Conservation (phyloP, 2,329 filamentous ascomycete genomes). For the Pyricularia pennisetigena region DNA sequence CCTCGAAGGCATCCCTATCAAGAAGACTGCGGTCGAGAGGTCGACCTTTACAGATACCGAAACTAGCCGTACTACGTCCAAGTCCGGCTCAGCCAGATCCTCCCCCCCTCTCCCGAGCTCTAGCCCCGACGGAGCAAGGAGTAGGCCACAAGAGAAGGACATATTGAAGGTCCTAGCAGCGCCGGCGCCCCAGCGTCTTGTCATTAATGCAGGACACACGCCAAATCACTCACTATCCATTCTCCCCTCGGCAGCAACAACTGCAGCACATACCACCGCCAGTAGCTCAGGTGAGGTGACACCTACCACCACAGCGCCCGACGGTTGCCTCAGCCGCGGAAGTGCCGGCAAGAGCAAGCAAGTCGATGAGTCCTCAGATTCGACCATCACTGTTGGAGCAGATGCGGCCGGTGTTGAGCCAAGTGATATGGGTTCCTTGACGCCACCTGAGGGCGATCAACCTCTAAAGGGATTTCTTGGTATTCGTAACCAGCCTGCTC, state of each 20-base stretch:
- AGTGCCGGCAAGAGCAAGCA: slow-evolving; percentile 1
- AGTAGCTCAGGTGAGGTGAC: slow-evolving; percentile 29
- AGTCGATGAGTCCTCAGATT: slow-evolving; percentile 10
- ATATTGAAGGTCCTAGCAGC: slow-evolving; percentile 36
- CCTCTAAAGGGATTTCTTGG: slow-evolving; percentile 42
- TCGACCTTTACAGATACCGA: slow-evolving; percentile 36
- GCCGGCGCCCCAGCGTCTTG: slow-evolving; percentile 40
- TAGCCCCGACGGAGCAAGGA: slow-evolving; percentile 12
- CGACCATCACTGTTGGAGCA: slow-evolving; percentile 5
- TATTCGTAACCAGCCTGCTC: slow-evolving; percentile 43
- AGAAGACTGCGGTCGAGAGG: slow-evolving; percentile 40
- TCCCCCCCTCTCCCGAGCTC: slow-evolving; percentile 8
- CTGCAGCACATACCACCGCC: slow-evolving; percentile 26
- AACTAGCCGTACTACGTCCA: slow-evolving; percentile 15
- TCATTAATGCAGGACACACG: slow-evolving; percentile 54
- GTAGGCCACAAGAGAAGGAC: slow-evolving; percentile 24
- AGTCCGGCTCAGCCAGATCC: slow-evolving; percentile 17
- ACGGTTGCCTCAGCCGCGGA: slow-evolving; percentile 8
- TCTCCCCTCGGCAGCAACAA: slow-evolving; percentile 33
- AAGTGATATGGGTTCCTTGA: slow-evolving; percentile 22
- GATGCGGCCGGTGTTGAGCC: slow-evolving; percentile 8
- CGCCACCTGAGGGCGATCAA: slow-evolving; percentile 28
- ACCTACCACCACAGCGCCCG: slow-evolving; percentile 18
- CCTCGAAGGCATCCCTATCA: slow-evolving; percentile 50
- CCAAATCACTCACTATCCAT: slow-evolving; percentile 49